These are phyloP conservation scores for Isatis tinctoria DNA, from an alignment of 345 rosid species.

Conservation along the genomic window DNA sequence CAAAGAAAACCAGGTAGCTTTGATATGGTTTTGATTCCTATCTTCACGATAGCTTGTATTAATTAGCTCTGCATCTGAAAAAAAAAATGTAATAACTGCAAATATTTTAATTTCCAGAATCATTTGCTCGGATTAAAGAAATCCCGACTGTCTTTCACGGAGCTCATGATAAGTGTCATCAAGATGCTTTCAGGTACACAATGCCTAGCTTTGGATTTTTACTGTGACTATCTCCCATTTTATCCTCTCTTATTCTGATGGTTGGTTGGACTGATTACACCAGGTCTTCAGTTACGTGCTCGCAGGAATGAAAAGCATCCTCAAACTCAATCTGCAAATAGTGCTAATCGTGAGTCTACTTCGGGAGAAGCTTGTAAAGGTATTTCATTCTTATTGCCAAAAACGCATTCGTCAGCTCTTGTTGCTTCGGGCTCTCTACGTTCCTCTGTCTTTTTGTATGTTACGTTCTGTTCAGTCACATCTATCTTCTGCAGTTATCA, in stretches of 20 bases:
- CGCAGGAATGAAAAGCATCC: constrained; percentile 23
- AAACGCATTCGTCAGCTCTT: not conserved
- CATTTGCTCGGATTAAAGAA: constrained; percentile 72
- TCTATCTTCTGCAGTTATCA: constrained; percentile 41
- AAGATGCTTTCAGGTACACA: constrained; percentile 79
- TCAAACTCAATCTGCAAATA: constrained; percentile 31
- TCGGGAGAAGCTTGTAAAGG: constrained; percentile 40
- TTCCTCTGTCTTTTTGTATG: not conserved
- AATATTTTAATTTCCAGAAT: constrained; percentile 32
- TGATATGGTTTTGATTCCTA: not conserved
- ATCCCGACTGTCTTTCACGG: constrained; percentile 45
- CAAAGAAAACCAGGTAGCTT: constrained; percentile 81
- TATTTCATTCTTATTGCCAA: constrained; percentile 24
- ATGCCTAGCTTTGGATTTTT: not conserved
- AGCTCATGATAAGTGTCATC: constrained; percentile 52
- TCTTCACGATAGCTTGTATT: not conserved
- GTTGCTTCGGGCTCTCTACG: not conserved
- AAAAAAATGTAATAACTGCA: not conserved
- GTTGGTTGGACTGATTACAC: constrained; percentile 20
- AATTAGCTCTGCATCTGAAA: not conserved
- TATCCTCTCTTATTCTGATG: constrained; percentile 22
- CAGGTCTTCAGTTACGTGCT: constrained; percentile 49
- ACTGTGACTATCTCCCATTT: not conserved
- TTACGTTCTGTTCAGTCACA: constrained; percentile 6
- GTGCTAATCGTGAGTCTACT: constrained; percentile 35